These are phyloP conservation scores for Murraya paniculata DNA, from an alignment of 345 rosid genomes.

Conservation along the genomic window DNA sequence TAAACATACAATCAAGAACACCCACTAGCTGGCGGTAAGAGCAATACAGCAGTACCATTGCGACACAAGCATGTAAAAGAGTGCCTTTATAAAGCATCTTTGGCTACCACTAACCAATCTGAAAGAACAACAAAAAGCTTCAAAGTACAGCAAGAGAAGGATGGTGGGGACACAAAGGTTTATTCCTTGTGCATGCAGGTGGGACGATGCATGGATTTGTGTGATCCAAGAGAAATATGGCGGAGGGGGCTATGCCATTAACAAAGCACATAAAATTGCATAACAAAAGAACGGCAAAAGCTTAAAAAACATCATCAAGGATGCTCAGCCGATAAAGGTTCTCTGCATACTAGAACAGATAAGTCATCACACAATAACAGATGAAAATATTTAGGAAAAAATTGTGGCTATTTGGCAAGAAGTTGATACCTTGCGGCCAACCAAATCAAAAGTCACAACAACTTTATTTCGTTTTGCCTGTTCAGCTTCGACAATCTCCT, in stretches of 20 bases:
- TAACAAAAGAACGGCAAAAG: not conserved
- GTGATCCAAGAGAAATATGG: not conserved
- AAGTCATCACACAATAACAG: not conserved
- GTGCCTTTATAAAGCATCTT: not conserved
- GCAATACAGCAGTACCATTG: not conserved
- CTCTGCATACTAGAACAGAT: not conserved
- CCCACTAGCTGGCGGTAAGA: not conserved
- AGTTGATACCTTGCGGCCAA: conserved; percentile 81
- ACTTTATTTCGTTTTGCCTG: conserved; percentile 67
- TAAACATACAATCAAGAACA: not conserved
- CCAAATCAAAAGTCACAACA: conserved; percentile 83
- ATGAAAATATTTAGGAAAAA: not conserved
- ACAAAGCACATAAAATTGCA: not conserved
- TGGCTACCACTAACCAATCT: not conserved
- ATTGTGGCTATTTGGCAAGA: not conserved
- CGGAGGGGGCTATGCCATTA: not conserved
- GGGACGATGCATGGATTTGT: not conserved
- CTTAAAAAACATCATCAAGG: not conserved
- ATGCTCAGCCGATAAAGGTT: not conserved
- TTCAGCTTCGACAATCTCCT: conserved; percentile 81
- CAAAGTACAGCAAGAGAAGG: not conserved
- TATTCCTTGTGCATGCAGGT: not conserved
- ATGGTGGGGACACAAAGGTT: not conserved
- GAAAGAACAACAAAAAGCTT: not conserved
- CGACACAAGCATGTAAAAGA: not conserved